Evolutionary conservation across 2,329 filamentous ascomycete species (phyloP).

Genomic region (Fusarium palustre): DNA sequence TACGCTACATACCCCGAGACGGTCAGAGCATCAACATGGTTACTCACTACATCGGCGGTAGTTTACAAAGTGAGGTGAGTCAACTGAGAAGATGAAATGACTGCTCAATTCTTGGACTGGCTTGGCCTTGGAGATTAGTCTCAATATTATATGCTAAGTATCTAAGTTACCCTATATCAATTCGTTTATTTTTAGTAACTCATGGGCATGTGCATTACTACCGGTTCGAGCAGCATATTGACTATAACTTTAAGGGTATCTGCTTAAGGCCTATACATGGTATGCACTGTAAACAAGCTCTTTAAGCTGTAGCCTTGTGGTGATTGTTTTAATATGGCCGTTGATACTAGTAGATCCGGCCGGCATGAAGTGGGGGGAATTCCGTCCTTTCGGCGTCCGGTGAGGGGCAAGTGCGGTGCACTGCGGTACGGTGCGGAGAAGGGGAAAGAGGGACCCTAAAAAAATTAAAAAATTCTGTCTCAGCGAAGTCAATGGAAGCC

Average conservation of each 20-base stretch:
- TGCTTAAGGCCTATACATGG: not conserved
- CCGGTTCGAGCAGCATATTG: not conserved
- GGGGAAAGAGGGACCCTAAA: not conserved
- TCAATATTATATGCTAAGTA: not conserved
- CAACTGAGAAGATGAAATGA: not conserved
- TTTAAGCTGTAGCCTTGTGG: constrained; percentile 5
- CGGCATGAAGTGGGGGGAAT: too few species aligned
- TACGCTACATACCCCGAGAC: not conserved
- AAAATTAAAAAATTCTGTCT: constrained; percentile 25
- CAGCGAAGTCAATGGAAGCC: constrained; percentile 31
- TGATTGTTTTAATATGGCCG: not conserved
- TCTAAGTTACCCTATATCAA: not conserved
- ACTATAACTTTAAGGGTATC: not conserved
- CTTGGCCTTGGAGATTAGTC: not conserved
- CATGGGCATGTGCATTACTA: not conserved
- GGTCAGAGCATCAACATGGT: not conserved
- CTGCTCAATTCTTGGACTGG: not conserved
- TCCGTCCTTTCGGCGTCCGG: constrained; percentile 23
- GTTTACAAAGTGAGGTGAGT: not conserved
- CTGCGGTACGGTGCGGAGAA: constrained; percentile 33
- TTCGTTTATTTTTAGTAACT: not conserved
- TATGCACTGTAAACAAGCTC: not conserved
- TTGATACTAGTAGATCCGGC: not conserved
- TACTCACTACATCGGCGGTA: not conserved
- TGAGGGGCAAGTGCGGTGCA: constrained; percentile 21